Conservation (phyloP, 1,284 basidiomycete species). For the Porogramme epimiltina region DNA sequence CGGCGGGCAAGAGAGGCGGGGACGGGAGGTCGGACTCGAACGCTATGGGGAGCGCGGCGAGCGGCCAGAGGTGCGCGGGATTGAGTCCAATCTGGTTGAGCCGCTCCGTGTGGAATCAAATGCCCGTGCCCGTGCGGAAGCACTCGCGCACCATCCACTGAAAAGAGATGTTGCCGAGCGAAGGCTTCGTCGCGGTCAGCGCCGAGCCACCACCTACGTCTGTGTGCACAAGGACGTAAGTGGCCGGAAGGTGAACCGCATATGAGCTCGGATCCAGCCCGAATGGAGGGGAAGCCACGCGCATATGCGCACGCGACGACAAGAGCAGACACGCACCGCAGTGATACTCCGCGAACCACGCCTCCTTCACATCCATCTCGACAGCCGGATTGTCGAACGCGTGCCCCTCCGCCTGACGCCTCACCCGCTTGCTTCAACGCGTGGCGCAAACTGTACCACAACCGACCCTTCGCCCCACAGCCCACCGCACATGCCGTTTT, state of each 20-base stretch:
- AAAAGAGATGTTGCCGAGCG: slow-evolving; percentile 59
- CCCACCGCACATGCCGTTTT: no score
- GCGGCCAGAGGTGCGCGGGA: slow-evolving; percentile 36
- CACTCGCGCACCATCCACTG: slow-evolving; percentile 70
- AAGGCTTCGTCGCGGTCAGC: slow-evolving; percentile 48
- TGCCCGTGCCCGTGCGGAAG: slow-evolving; percentile 42
- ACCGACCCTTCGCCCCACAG: neutral
- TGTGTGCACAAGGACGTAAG: slow-evolving; percentile 18
- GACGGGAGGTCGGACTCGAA: slow-evolving; percentile 4
- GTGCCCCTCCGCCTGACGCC: slow-evolving; percentile 20
- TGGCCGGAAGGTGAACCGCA: no score
- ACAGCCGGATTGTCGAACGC: slow-evolving; percentile 18
- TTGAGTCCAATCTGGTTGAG: slow-evolving; percentile 53
- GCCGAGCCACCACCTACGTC: slow-evolving; percentile 62
- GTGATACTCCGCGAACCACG: slow-evolving; percentile 56
- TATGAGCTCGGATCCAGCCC: neutral
- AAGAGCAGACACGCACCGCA: slow-evolving; percentile 36
- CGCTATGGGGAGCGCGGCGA: slow-evolving; percentile 1
- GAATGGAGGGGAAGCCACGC: neutral
- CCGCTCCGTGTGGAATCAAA: slow-evolving; percentile 41
- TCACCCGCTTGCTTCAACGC: slow-evolving; percentile 14
- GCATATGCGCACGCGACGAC: neutral
- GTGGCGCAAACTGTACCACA: slow-evolving; percentile 1
- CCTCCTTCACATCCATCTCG: slow-evolving; percentile 53
- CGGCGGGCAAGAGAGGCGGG: neutral